These are phyloP conservation scores for Alopecurus myosuroides DNA, from an alignment of 176 grass and related monocot species.

Conservation along the genomic window DNA sequence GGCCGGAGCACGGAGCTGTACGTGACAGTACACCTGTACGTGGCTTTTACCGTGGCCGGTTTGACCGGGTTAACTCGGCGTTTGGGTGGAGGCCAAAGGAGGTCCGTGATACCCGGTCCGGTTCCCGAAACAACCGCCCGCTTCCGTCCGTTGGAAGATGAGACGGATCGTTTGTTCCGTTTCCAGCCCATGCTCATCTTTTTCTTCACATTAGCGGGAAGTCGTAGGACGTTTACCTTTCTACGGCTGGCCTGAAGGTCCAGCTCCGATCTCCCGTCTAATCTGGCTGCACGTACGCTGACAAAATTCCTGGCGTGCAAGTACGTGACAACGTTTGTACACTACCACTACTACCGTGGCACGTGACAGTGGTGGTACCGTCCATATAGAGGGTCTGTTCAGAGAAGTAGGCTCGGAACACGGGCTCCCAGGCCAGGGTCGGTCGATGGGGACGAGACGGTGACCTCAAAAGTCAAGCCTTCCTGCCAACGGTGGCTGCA, in stretches of 20 bases:
- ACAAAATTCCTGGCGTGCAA: not conserved
- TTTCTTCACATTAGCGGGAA: no score
- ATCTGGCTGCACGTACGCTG: not conserved
- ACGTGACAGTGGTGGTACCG: not conserved
- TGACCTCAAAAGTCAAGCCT: constrained; percentile 12
- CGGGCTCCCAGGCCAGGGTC: not conserved
- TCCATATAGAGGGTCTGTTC: not conserved
- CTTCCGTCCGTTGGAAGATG: constrained; percentile 7
- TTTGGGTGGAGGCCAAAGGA: not conserved
- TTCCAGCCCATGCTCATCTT: no score
- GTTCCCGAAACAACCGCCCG: not conserved
- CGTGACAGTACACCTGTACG: not conserved
- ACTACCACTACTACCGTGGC: no score
- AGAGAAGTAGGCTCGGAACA: not conserved
- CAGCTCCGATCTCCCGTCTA: not conserved
- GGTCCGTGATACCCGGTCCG: not conserved
- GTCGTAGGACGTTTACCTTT: no score
- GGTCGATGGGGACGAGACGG: not conserved
- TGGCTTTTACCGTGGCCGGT: not conserved
- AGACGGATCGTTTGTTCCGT: not conserved
- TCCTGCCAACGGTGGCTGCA: not conserved
- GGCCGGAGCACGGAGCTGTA: not conserved
- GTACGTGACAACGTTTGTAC: not conserved
- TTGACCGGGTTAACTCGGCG: not conserved
- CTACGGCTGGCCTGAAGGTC: not conserved